Evolutionary conservation across 768 basidiomycete genomes (phyloP), one percentile per base, ranked within the genome.

Genomic region (Suillus sp.): DNA sequence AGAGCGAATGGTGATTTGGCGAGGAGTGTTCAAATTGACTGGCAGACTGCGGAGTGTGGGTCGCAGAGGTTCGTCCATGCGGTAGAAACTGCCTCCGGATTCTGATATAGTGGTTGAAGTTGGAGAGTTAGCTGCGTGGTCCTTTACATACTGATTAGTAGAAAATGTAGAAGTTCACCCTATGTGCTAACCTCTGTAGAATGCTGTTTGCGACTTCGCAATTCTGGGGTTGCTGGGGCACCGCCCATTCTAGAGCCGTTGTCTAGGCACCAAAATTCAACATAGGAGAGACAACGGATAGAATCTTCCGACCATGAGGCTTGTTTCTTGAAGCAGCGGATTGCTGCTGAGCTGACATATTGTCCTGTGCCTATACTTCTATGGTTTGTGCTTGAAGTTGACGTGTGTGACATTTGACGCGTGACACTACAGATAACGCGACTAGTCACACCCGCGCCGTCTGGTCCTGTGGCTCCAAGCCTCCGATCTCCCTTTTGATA

Each of bases 1-100:
- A 27, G 85, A 78, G 47, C 88, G 86, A 68, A 92, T 81, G 25
- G 77, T 67, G 38, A 82, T 71, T 68, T 75, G 81, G 72, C 73
- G 78, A 57, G 71, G 30, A 72, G 74, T 30, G 69, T 71, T 63
- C 43, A 74, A 69, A 56, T 67, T 66, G 63, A 50, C 65, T 62
- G 42, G 69, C 67, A 4, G 62, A 30, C 47, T 68, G 68, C n/a
- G 66, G 42, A 66, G 66, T 34, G 67, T 57, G 50, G 51, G 35
- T 22, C 38, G 38, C 16, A 57, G 51, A 20, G 67, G 35, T 10
- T 68, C 67, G 14, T 71, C 68, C 18, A 66, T 59, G 27, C 63
- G 71, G 20, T 60, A 63, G 22, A 72, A 69, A 37, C 68, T 72
- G 35, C 62, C 66, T 16, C 67, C 54, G 1, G 74, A 65, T 34